A percentile compares a stretch with the other conserved stretches of the same genome.
These are phyloP conservation scores for Aspergillus versicolor DNA, from an alignment of 2,329 filamentous ascomycete genomes.

Conservation along the genomic window DNA sequence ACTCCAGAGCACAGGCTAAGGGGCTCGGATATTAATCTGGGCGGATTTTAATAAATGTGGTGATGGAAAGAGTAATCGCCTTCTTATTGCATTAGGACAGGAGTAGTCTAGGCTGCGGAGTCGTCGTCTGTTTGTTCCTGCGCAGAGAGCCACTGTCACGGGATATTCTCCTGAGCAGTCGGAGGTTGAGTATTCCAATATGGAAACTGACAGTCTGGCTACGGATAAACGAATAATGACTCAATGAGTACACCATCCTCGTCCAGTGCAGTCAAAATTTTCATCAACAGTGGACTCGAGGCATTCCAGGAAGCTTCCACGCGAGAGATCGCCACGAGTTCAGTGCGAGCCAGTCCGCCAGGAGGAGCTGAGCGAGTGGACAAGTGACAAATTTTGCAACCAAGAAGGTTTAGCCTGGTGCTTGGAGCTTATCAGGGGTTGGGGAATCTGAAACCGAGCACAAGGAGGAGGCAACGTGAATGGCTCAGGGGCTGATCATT, in stretches of 20 bases:
- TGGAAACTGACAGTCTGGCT: too few species aligned
- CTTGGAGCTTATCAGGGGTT: slow-evolving; percentile 4
- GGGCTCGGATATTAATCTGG: slow-evolving; percentile 15
- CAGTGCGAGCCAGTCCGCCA: not conserved
- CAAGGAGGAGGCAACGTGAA: not conserved
- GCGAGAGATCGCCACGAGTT: not conserved
- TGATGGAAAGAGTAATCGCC: not conserved
- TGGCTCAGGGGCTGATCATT: slow-evolving; percentile 4
- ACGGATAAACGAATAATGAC: too few species aligned
- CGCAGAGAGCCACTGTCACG: slow-evolving; percentile 18
- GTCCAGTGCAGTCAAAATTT: too few species aligned
- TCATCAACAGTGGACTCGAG: too few species aligned
- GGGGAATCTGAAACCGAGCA: slow-evolving; percentile 1
- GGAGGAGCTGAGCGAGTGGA: not conserved
- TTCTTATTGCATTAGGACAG: not conserved
- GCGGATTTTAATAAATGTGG: slow-evolving; percentile 2
- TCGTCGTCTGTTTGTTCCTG: slow-evolving; percentile 21
- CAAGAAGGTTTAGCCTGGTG: not conserved
- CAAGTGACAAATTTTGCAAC: not conserved
- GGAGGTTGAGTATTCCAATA: not conserved
- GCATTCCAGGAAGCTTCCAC: not conserved
- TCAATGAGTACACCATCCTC: too few species aligned
- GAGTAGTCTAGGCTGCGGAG: slow-evolving; percentile 15
- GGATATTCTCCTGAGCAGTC: not conserved
- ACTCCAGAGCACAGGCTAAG: slow-evolving; percentile 6